These are phyloP conservation scores for Citrus trifoliata DNA, from an alignment of 345 rosid species.

Conservation along the genomic window DNA sequence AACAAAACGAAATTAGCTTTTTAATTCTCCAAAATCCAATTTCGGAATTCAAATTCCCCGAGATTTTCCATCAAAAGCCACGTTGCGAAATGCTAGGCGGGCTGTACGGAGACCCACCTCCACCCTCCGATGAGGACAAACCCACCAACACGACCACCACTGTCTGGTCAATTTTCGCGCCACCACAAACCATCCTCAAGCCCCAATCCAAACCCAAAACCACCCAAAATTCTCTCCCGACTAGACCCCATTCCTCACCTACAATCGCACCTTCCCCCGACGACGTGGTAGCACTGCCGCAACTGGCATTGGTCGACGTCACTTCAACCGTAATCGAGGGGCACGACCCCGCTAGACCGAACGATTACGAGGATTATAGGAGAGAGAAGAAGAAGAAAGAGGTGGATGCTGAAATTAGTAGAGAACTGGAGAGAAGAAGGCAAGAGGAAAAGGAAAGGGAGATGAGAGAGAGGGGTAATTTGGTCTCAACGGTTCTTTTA, in stretches of 20 bases:
- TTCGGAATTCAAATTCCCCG: too few relatives aligned
- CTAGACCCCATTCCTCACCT: slow-evolving; percentile 15
- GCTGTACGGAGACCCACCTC: slow-evolving; percentile 94
- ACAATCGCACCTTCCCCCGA: slow-evolving; percentile 16
- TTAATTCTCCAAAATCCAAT: too few relatives aligned
- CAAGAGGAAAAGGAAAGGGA: slow-evolving; percentile 83
- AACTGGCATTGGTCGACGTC: slow-evolving; percentile 74
- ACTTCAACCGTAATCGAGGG: slow-evolving; percentile 77
- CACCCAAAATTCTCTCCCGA: slow-evolving; percentile 7
- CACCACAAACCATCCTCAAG: slow-evolving; percentile 70
- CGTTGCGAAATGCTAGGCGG: slow-evolving; percentile 73
- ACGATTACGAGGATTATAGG: slow-evolving; percentile 84
- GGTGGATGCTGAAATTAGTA: slow-evolving; percentile 72
- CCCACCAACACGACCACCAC: slow-evolving; percentile 47
- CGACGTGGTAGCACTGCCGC: slow-evolving; percentile 27
- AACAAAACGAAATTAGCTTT: too few relatives aligned
- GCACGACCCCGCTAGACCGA: slow-evolving; percentile 95
- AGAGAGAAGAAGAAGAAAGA: slow-evolving; percentile 75
- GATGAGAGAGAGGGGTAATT: slow-evolving; percentile 55
- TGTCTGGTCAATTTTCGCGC: slow-evolving; percentile 81
- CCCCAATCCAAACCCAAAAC: slow-evolving; percentile 52
- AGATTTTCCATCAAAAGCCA: not conserved
- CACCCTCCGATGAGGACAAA: slow-evolving; percentile 88
- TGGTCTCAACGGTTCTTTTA: too few relatives aligned
- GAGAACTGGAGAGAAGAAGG: slow-evolving; percentile 79